Percentiles rank a stretch among this genome's conserved stretches.
phyloP scores from a whole-genome alignment of 768 basidiomycete genomes.

The Podaxis sp. region DNA sequence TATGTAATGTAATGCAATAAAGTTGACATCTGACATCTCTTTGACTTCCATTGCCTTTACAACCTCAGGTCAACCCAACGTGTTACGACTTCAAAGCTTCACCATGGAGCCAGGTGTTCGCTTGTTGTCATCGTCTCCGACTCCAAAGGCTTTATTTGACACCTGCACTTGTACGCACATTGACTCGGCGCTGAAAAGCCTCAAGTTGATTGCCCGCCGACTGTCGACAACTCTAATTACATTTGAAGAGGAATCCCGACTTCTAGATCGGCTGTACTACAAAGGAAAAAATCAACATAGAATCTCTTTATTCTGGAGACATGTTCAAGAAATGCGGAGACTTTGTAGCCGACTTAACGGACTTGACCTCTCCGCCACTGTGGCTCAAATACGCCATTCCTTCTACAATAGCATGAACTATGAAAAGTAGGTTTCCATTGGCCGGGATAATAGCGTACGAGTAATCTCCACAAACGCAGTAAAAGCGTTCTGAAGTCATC shows the following conservation, averaged over 20 bases:
- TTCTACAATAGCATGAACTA: conserved; percentile 47
- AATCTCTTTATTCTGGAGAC: conserved; percentile 68
- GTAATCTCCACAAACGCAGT: conserved; percentile 29
- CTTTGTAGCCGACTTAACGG: conserved; percentile 40
- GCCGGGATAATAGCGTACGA: background rate
- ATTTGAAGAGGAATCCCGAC: conserved; percentile 51
- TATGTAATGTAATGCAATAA: background rate
- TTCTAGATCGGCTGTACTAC: conserved; percentile 71
- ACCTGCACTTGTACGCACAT: conserved; percentile 36
- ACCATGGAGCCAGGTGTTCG: background rate
- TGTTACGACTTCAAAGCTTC: background rate
- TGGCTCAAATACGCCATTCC: conserved; percentile 43
- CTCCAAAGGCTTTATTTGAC: conserved; percentile 28
- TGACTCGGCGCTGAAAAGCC: conserved; percentile 59
- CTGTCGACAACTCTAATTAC: conserved; percentile 44
- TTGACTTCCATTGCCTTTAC: background rate
- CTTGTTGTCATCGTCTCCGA: background rate
- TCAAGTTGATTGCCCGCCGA: conserved; percentile 55
- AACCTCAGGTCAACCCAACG: background rate
- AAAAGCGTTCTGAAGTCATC: conserved; percentile 53
- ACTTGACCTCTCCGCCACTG: conserved; percentile 28
- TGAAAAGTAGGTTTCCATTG: conserved; percentile 33
- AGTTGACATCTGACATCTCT: background rate
- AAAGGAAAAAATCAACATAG: conserved; percentile 82
- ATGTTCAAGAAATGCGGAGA: conserved; percentile 59